phyloP scores from a whole-genome alignment of 2,329 filamentous ascomycete species.

The Tolypocladium inflatum region DNA sequence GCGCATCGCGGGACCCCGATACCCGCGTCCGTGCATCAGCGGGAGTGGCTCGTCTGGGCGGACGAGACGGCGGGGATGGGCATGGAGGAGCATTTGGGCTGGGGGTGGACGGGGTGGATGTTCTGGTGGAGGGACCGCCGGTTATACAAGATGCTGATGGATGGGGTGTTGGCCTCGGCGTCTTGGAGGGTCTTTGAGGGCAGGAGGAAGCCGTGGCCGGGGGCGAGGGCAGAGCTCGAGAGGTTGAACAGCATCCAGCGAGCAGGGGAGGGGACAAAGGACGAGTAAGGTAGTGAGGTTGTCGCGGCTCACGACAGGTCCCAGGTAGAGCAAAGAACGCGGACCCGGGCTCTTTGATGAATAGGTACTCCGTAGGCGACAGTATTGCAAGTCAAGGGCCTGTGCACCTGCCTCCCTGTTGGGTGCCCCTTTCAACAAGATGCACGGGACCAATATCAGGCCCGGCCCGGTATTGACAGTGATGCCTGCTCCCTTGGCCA shows the following conservation, averaged over 20 bases:
- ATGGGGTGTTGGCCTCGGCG: neutral
- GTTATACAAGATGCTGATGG: neutral
- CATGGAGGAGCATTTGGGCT: slow-evolving; percentile 27
- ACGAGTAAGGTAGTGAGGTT: neutral
- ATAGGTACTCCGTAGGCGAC: no score
- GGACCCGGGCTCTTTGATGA: no score
- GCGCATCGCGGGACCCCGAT: slow-evolving; percentile 13
- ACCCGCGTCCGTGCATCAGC: slow-evolving; percentile 10
- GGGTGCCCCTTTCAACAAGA: no score
- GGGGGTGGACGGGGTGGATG: slow-evolving; percentile 3
- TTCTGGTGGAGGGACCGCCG: neutral
- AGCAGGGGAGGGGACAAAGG: neutral
- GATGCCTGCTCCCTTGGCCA: no score
- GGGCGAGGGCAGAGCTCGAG: neutral
- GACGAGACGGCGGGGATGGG: slow-evolving; percentile 28
- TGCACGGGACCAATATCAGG: no score
- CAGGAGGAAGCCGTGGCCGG: neutral
- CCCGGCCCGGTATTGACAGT: no score
- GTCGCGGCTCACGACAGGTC: no score
- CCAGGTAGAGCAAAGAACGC: no score
- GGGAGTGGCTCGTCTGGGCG: slow-evolving; percentile 15
- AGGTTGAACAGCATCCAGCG: neutral
- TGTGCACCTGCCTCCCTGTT: no score
- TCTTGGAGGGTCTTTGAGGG: neutral
- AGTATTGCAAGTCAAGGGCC: no score